A percentile compares a stretch with the other conserved stretches of the same genome.
These are phyloP conservation scores for Trichophyton equinum DNA, from an alignment of 2,329 filamentous ascomycete species.

Conservation along the genomic window DNA sequence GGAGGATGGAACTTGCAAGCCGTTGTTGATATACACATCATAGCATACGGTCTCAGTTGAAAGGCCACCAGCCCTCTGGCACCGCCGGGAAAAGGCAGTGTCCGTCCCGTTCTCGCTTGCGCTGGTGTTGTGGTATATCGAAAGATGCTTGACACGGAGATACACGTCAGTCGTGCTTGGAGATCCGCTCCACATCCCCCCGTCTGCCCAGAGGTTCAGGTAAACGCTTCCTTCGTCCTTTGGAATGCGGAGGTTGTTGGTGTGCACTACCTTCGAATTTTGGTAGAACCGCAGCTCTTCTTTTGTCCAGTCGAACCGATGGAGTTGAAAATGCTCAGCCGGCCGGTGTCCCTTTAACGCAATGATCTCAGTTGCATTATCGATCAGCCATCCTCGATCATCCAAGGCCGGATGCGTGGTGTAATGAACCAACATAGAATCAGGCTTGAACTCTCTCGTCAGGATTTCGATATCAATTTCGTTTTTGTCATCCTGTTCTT, in stretches of 20 bases:
- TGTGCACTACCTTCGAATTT: slow-evolving; percentile 16
- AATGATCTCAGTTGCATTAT: slow-evolving; percentile 17
- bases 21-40: slow-evolving; percentile 11
- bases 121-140: slow-evolving; percentile 20
- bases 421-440: slow-evolving; percentile 19
- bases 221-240: slow-evolving; percentile 16
- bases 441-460: slow-evolving; percentile 16
- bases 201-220: slow-evolving; percentile 22
- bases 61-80: slow-evolving; percentile 16
- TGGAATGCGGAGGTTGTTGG: slow-evolving; percentile 14
- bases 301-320: slow-evolving; percentile 20
- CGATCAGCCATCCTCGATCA: slow-evolving; percentile 13
- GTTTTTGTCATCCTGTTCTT: slow-evolving; percentile 17
- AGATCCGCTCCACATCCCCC: slow-evolving; percentile 19
- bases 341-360: slow-evolving; percentile 12
- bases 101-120: slow-evolving; percentile 13
- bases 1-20: slow-evolving; percentile 11
- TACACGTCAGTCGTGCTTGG: slow-evolving; percentile 19
- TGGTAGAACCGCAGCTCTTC: slow-evolving; percentile 18
- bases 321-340: slow-evolving; percentile 14
- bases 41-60: slow-evolving; percentile 16
- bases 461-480: slow-evolving; percentile 22
- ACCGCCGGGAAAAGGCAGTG: slow-evolving; percentile 11
- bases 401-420: slow-evolving; percentile 19
- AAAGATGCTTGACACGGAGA: slow-evolving; percentile 16